A percentile compares a stretch with the other conserved stretches of the same genome.
Conservation (phyloP, 179 eudicot genomes). For the Heliamphora pulchella region DNA sequence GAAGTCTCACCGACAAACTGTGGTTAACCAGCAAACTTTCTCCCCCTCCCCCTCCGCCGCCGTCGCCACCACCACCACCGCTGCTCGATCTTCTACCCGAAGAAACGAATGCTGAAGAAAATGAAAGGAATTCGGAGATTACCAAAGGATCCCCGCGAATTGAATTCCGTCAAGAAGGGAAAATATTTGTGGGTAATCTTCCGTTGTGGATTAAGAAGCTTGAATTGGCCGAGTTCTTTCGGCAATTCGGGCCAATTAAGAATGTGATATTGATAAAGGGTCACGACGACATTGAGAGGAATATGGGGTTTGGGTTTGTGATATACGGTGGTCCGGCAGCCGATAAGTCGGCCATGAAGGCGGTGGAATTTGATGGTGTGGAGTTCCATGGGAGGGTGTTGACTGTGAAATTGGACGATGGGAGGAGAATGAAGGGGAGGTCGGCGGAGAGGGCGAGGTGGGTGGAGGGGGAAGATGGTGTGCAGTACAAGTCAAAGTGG, state of each 20-base stretch:
- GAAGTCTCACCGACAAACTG: constrained; percentile 50
- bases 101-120: background rate
- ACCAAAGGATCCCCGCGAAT: background rate
- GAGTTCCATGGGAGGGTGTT: constrained; percentile 90
- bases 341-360: constrained; percentile 60
- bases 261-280: constrained; percentile 73
- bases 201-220: constrained; percentile 74
- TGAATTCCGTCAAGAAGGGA: constrained; percentile 62
- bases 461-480: constrained; percentile 46
- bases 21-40: constrained; percentile 73
- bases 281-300: constrained; percentile 57
- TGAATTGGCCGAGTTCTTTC: constrained; percentile 57
- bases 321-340: constrained; percentile 48
- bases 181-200: constrained; percentile 78
- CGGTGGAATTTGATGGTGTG: constrained; percentile 91
- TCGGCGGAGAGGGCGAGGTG: constrained; percentile 50
- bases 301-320: constrained; percentile 85
- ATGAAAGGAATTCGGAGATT: constrained; percentile 11
- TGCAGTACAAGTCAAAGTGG: constrained; percentile 58
- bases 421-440: constrained; percentile 53
- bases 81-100: background rate
- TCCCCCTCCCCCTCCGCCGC: constrained; percentile 55
- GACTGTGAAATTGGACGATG: constrained; percentile 84
- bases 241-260: constrained; percentile 78
- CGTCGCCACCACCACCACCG: constrained; percentile 20